phyloP scores from a whole-genome alignment of 2,329 filamentous ascomycete species.

The Aschersonia sp. region DNA sequence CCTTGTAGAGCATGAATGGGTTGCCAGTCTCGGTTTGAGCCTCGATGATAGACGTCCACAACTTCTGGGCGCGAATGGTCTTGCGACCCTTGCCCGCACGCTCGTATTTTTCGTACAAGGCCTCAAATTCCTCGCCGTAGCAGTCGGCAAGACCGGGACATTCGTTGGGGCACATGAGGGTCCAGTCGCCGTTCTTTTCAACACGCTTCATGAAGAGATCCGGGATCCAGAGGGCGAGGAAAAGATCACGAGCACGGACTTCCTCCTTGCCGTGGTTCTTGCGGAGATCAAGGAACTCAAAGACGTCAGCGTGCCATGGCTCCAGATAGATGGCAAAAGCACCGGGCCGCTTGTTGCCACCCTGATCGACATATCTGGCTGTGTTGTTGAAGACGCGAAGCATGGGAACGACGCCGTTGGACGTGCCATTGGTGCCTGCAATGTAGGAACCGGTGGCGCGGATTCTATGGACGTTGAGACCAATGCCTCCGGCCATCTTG shows the following conservation, averaged over 20 bases:
- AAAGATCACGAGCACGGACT: constrained; percentile 88
- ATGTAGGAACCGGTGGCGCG: constrained; percentile 97
- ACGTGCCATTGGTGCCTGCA: constrained; percentile 92
- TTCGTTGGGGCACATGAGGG: constrained; percentile 95
- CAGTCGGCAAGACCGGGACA: constrained; percentile 89
- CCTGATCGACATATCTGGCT: constrained; percentile 94
- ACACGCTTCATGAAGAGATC: constrained; percentile 99
- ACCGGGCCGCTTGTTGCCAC: constrained; percentile 96
- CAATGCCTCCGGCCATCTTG: constrained; percentile 97
- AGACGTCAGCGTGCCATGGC: constrained; percentile 97
- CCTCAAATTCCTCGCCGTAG: constrained; percentile 95
- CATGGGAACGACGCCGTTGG: constrained; percentile 95
- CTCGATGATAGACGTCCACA: constrained; percentile 97
- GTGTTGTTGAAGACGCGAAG: constrained; percentile 99
- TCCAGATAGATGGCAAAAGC: constrained; percentile 98
- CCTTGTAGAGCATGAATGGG: constrained; percentile 99
- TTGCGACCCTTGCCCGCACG: constrained; percentile 72
- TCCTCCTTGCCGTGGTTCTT: constrained; percentile 99
- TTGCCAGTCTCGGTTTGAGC: constrained; percentile 98
- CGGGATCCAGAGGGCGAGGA: constrained; percentile 95
- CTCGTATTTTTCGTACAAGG: constrained; percentile 88
- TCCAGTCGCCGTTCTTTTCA: constrained; percentile 93
- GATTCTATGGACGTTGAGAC: constrained; percentile 91
- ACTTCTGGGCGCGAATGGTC: constrained; percentile 93
- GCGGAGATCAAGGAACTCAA: constrained; percentile 90